Conservation (phyloP, 768 basidiomycete genomes). For the Rickenella mellea region DNA sequence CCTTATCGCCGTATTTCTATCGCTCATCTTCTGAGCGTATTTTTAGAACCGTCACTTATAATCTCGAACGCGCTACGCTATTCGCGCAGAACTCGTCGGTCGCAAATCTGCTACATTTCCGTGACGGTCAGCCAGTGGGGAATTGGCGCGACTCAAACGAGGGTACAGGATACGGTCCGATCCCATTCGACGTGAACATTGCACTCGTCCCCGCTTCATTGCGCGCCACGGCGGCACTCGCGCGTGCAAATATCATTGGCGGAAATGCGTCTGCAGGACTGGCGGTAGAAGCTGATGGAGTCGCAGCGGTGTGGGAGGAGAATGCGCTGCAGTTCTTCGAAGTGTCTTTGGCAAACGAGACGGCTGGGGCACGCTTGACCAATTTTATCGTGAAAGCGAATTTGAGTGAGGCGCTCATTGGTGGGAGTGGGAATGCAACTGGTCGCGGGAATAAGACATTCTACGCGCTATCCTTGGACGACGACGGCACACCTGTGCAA, state of each 20-base stretch:
- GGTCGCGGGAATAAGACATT: slow-evolving; percentile 20
- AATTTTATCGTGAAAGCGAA: slow-evolving; percentile 27
- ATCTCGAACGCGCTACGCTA: slow-evolving; percentile 26
- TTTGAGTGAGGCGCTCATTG: slow-evolving; percentile 21
- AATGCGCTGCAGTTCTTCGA: slow-evolving; percentile 26
- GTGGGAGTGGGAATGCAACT: slow-evolving; percentile 1
- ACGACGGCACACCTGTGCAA: slow-evolving; percentile 29
- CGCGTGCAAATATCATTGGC: slow-evolving; percentile 19
- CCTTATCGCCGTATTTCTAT: background rate
- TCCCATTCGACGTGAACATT: slow-evolving; percentile 35
- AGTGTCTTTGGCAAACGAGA: slow-evolving; percentile 19
- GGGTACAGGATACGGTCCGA: slow-evolving; percentile 32
- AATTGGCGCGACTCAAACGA: slow-evolving; percentile 36
- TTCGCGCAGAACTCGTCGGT: slow-evolving; percentile 22
- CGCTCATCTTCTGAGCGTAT: background rate
- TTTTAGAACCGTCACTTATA: slow-evolving; percentile 27
- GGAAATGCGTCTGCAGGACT: slow-evolving; percentile 7
- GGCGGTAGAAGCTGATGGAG: slow-evolving; percentile 10
- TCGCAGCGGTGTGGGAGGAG: slow-evolving; percentile 28
- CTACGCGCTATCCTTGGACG: slow-evolving; percentile 29
- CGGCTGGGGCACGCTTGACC: slow-evolving; percentile 22
- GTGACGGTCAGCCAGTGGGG: slow-evolving; percentile 31
- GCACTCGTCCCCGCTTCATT: slow-evolving; percentile 34
- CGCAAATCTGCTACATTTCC: slow-evolving; percentile 26
- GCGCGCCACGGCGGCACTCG: slow-evolving; percentile 23